phyloP scores from a whole-genome alignment of 1,139 yeast species.

The Sugiyamaella neomexicana region DNA sequence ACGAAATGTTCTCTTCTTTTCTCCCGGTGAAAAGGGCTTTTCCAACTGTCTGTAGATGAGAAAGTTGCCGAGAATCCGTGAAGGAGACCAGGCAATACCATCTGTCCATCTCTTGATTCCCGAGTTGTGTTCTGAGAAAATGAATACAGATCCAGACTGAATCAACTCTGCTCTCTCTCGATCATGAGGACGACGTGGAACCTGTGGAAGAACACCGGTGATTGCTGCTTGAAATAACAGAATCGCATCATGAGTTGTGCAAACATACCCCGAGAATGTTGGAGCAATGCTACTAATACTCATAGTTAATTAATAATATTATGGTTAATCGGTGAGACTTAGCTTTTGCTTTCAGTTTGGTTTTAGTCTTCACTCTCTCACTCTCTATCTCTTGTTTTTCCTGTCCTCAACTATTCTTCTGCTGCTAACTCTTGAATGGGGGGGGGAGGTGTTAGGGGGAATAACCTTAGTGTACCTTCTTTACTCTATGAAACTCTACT shows the following conservation, averaged over 20 bases:
- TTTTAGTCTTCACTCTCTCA: not conserved
- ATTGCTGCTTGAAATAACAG: slow-evolving; percentile 77
- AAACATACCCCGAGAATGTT: slow-evolving; percentile 75
- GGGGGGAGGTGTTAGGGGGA: too few species aligned
- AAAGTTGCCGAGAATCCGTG: slow-evolving; percentile 80
- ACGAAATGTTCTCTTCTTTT: slow-evolving; percentile 42
- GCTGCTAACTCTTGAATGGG: not conserved
- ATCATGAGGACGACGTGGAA: slow-evolving; percentile 80
- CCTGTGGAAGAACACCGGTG: slow-evolving; percentile 60
- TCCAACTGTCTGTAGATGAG: slow-evolving; percentile 79
- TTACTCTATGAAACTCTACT: slow-evolving; percentile 9
- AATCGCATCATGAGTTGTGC: slow-evolving; percentile 80
- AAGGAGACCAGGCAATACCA: slow-evolving; percentile 90
- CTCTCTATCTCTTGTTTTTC: too few species aligned
- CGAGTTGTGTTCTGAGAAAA: slow-evolving; percentile 76
- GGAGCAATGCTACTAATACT: slow-evolving; percentile 45
- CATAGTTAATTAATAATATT: slow-evolving; percentile 11
- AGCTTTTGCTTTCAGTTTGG: slow-evolving; percentile 7
- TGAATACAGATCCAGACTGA: slow-evolving; percentile 76
- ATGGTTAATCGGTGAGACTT: slow-evolving; percentile 14
- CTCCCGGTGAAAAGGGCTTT: slow-evolving; percentile 49
- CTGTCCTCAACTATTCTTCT: too few species aligned
- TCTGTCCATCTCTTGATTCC: slow-evolving; percentile 95
- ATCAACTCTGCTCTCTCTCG: slow-evolving; percentile 67
- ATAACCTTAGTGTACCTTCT: slow-evolving; percentile 4